Evolutionary conservation across 1,284 basidiomycete genomes (phyloP), one percentile per base, ranked within the genome.

Genomic region (Heterobasidion annosum): DNA sequence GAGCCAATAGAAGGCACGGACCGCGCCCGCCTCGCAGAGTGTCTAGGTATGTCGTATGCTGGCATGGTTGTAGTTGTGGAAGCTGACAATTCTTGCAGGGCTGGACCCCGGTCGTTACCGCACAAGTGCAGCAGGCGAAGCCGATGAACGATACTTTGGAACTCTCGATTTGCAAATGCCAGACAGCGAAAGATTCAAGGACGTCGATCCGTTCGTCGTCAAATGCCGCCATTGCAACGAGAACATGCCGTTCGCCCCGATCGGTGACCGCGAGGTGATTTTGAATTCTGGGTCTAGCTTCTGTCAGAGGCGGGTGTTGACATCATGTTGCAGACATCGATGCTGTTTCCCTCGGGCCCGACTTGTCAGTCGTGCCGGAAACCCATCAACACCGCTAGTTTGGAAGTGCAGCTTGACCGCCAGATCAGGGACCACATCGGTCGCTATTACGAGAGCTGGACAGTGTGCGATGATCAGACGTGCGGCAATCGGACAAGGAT

Each of bases 1-100:
- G 97, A 98, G 55, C 88, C 89, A 6, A 98, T 99, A 55, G 93
- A 98, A 64, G 96, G 96, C 8, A 98, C 95, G 0, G 96, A 99
- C 64, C 81, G 91, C 35, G 76, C 92, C 8, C 79, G 96, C 34
- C 72, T 99, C 13, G 97, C 97, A 1, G 93, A 98, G 71, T 98
- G 94, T 66, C 81, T 99, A 7, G 96, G 94, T 88, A 63, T 55
- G 81, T 69, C 25, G 6, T 0, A n/a, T 2, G 2, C 34, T 19
- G 2, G 37, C 42, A 10, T 52, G 34, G 13, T 15, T 18, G n/a
- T 33, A 8, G 18, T 9, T 48, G 35, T 57, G 1, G 12, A 5
- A 49, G 33, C 18, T 60, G 7, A 54, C 34, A 9, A 40, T 12
- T 16, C 51, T n/a, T 19, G 4, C 57, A 91, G 91, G 92, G 10